These are phyloP conservation scores for Anthracocystis panici-leucophaei DNA, from an alignment of 1,284 basidiomycete species.

Conservation along the genomic window DNA sequence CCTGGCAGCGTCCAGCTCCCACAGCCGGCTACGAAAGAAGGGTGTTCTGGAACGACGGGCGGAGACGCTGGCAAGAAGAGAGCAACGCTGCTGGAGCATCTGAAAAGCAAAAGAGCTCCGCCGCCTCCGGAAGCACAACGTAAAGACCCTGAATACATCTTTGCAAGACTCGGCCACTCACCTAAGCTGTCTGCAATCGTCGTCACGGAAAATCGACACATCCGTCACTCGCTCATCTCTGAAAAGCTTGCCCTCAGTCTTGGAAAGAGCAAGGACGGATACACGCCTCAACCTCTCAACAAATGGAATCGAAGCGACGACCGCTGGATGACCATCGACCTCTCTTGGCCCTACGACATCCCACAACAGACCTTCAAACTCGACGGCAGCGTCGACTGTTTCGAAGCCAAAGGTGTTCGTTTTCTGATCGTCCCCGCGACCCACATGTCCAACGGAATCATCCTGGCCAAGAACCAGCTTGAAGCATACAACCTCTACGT, in stretches of 20 bases:
- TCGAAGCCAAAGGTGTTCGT: background rate
- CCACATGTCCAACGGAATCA: constrained; percentile 11
- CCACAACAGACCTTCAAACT: background rate
- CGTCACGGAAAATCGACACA: constrained; percentile 9
- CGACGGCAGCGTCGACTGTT: background rate
- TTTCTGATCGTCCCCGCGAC: constrained; percentile 5
- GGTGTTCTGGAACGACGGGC: background rate
- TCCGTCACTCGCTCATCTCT: constrained; percentile 18
- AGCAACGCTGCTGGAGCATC: background rate
- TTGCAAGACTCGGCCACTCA: constrained; percentile 13
- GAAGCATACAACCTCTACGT: background rate
- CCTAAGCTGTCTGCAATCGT: constrained; percentile 1
- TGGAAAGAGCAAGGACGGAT: background rate
- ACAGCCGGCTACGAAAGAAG: no score
- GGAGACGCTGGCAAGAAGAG: background rate
- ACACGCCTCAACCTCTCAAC: no score
- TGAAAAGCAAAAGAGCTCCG: background rate
- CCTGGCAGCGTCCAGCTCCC: no score
- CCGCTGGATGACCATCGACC: constrained; percentile 5
- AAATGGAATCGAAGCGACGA: background rate
- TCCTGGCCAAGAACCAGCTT: constrained; percentile 5
- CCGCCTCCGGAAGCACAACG: background rate
- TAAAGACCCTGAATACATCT: constrained; percentile 7
- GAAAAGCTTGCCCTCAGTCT: constrained; percentile 7
- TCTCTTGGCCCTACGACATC: constrained; percentile 7